Evolutionary conservation across 192 early-diverging fungal genomes (phyloP).

Genomic region (Coemansia sp.): DNA sequence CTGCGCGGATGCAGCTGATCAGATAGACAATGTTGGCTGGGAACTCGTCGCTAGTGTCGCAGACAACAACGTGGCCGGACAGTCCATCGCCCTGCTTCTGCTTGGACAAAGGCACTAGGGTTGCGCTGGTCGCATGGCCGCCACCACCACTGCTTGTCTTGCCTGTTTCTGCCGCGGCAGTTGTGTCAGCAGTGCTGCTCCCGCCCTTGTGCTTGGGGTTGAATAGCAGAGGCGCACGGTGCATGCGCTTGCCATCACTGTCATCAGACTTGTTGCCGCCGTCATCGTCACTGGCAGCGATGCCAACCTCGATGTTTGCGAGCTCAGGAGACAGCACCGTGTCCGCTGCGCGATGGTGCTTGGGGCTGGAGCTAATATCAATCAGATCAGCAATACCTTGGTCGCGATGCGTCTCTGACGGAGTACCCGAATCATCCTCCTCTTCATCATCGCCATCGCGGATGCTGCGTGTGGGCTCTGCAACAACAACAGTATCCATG

Average conservation of each 20-base stretch:
- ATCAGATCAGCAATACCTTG: background rate
- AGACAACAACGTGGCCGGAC: conserved; percentile 61
- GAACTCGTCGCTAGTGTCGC: conserved; percentile 60
- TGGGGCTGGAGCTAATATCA: conserved; percentile 1
- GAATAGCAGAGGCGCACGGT: conserved; percentile 46
- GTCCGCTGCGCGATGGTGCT: conserved; percentile 1
- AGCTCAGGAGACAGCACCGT: conserved; percentile 34
- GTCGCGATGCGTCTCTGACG: conserved; percentile 3
- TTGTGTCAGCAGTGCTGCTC: conserved; percentile 16
- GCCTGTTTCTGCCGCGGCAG: background rate
- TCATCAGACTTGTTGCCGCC: conserved; percentile 16
- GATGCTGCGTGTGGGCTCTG: conserved; percentile 18
- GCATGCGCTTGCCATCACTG: conserved; percentile 15
- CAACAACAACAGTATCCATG: conserved; percentile 51
- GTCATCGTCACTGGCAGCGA: conserved; percentile 5
- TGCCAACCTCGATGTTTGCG: conserved; percentile 34
- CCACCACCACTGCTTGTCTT: background rate
- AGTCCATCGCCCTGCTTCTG: conserved; percentile 3
- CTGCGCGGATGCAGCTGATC: conserved; percentile 63
- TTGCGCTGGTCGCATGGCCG: background rate
- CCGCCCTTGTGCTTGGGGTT: conserved; percentile 33
- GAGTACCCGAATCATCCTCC: background rate
- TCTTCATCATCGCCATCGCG: no score
- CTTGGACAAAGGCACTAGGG: background rate
- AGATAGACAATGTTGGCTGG: conserved; percentile 68